Base-by-base conservation (phyloP, 371 early-diverging fungal genomes). In the Basidiobolus meristosporus region DNA sequence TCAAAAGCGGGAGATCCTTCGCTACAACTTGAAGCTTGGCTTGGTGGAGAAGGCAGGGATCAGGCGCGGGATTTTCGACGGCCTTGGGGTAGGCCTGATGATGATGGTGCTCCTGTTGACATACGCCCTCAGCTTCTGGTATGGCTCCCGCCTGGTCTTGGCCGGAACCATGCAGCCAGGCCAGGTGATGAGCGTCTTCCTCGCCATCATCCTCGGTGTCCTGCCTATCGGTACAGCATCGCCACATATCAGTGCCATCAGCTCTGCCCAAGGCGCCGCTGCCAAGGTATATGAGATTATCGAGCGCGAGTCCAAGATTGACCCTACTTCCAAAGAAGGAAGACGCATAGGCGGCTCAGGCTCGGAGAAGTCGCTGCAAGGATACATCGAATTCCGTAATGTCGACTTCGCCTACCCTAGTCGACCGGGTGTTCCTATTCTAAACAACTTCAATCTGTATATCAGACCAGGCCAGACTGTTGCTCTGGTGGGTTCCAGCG, bases 401-500 rank as follows among this genome's bases (percentile, higher is more conserved):
- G 69, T 95, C 22, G 40, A 60, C 29, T 90, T 84, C 50, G 36
- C 54, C 33, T 86, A 86, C 39, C 83, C 87, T 12, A 63, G 75
- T 16, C 73, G 85, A 31, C 70, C 74, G 3, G 70, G 82, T 38
- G 65, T 75, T n/a, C 69, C 57, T 2, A 70, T 79, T 23, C 56
- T 86, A 19, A 59, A 72, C 31, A 52, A 57, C 15, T 48, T 82
- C 32, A 63, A 54, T 40, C 52, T 86, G 18, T 62, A 50, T 2
- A 62, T 85, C 31, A 46, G 61, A 31, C 69, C 91, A 3, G 86
- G 85, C 18, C 60, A 71, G 46, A 82, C 75, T 14, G 70, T 79
- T 10, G 86, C 82, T 3, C 58, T 84, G 36, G 84, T 82, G 12
- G 85, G 82, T 30, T 64, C 68, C 29, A 82, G 84, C 21, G 93